Evolutionary conservation across 352 stramenopile genomes (phyloP).

Genomic region (Phytopythium chamaehyphon): DNA sequence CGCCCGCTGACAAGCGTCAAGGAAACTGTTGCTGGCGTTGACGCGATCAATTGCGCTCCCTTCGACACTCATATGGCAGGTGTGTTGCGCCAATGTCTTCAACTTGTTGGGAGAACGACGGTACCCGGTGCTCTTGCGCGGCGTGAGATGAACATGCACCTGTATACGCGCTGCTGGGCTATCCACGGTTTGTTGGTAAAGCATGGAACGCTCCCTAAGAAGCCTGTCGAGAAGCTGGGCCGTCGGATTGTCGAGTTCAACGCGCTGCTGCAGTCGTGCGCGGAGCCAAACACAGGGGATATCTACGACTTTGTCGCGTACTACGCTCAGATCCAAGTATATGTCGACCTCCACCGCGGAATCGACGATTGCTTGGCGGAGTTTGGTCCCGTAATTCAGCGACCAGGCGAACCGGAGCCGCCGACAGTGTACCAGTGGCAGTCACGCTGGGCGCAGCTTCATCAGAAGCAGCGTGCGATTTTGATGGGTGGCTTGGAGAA

Average conservation of each 20-base stretch:
- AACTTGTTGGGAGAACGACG: not conserved
- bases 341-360: constrained; percentile 1
- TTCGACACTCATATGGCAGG: constrained; percentile 2
- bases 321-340: constrained; percentile 2
- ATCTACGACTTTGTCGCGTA: constrained; percentile 3
- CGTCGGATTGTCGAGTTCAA: constrained; percentile 1
- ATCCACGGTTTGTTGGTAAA: not conserved
- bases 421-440: constrained; percentile 3
- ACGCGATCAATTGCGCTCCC: constrained; percentile 1
- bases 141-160: constrained; percentile 1
- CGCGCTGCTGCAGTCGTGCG: not conserved
- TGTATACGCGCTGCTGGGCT: constrained; percentile 2
- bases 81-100: constrained; percentile 1
- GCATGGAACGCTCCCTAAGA: constrained; percentile 2
- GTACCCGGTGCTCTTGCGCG: not conserved
- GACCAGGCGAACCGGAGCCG: not conserved
- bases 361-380: not conserved
- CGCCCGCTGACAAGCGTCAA: constrained; percentile 2
- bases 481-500: constrained; percentile 3
- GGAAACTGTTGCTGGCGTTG: not conserved
- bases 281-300: constrained; percentile 1
- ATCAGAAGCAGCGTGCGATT: constrained; percentile 3
- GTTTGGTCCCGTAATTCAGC: constrained; percentile 1
- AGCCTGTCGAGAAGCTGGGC: constrained; percentile 2
- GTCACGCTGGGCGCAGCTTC: constrained; percentile 1